These are phyloP conservation scores for Elymus sibiricus DNA, from an alignment of 176 grass and related monocot genomes.

Conservation along the genomic window DNA sequence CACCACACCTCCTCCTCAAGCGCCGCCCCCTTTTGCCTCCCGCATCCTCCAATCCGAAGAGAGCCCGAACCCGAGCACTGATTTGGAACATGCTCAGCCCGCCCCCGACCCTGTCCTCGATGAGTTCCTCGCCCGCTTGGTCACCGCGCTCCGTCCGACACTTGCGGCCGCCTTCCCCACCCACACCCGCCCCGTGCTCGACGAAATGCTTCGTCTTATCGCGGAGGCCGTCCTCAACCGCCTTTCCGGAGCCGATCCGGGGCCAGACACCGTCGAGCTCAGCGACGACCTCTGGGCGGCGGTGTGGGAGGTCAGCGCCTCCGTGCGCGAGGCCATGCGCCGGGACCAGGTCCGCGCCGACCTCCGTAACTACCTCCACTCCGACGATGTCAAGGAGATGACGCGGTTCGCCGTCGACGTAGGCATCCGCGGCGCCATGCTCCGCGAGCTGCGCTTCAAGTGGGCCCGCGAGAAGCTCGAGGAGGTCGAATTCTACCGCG, in stretches of 20 bases:
- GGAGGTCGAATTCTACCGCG: slow-evolving; percentile 79
- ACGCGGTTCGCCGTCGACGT: slow-evolving; percentile 79
- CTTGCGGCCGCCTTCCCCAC: slow-evolving; percentile 55
- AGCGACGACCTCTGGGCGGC: slow-evolving; percentile 56
- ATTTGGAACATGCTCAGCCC: neutral
- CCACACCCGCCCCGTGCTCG: slow-evolving; percentile 46
- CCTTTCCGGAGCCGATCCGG: slow-evolving; percentile 30
- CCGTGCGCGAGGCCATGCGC: slow-evolving; percentile 53
- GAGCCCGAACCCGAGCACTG: neutral
- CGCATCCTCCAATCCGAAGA: slow-evolving; percentile 56
- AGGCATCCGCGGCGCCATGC: slow-evolving; percentile 72
- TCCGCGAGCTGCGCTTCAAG: slow-evolving; percentile 94
- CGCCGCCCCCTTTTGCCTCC: slow-evolving; percentile 38
- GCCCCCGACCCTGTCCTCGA: slow-evolving; percentile 34
- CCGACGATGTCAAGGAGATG: slow-evolving; percentile 93
- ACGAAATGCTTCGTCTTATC: slow-evolving; percentile 83
- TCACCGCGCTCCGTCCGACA: slow-evolving; percentile 41
- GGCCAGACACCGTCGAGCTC: slow-evolving; percentile 30
- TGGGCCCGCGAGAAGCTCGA: slow-evolving; percentile 91
- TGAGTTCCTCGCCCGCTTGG: slow-evolving; percentile 59
- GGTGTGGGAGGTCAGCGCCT: slow-evolving; percentile 60
- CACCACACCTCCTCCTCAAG: slow-evolving; percentile 4
- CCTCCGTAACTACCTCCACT: slow-evolving; percentile 65
- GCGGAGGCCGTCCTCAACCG: slow-evolving; percentile 59
- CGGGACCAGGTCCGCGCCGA: slow-evolving; percentile 54